phyloP scores from a whole-genome alignment of 2,329 filamentous ascomycete species.

The Akanthomyces dipterigenus region DNA sequence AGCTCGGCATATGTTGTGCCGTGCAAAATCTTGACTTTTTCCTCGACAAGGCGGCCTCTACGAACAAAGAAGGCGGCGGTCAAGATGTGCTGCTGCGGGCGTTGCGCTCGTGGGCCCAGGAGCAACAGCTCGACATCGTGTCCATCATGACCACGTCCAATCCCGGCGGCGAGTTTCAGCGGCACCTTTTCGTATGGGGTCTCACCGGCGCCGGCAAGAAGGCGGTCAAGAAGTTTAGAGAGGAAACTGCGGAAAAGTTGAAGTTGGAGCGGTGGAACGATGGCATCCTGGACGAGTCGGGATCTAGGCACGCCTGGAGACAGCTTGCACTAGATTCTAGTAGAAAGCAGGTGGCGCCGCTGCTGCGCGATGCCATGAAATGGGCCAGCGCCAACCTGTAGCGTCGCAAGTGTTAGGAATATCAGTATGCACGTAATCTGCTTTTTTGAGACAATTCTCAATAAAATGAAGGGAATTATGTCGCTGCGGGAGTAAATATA shows the following conservation, averaged over 20 bases:
- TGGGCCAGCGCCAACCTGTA: constrained; percentile 16
- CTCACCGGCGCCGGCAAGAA: constrained; percentile 40
- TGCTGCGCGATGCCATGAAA: constrained; percentile 52
- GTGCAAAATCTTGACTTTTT: constrained; percentile 59
- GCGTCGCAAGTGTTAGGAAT: no score
- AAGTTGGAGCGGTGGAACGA: constrained; percentile 48
- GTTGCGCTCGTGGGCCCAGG: constrained; percentile 46
- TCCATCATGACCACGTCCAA: constrained; percentile 64
- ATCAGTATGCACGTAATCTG: not conserved
- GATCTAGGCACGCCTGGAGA: constrained; percentile 57
- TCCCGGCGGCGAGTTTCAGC: constrained; percentile 47
- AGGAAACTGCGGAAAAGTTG: constrained; percentile 39
- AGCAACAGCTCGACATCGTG: constrained; percentile 54
- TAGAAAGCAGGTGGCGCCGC: constrained; percentile 62
- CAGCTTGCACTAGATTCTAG: constrained; percentile 57
- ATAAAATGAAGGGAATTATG: not conserved
- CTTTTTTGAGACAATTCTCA: not conserved
- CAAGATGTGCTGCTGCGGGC: constrained; percentile 38
- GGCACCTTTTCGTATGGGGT: constrained; percentile 65
- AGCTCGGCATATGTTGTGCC: constrained; percentile 61
- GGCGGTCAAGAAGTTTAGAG: constrained; percentile 50
- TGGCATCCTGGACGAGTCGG: constrained; percentile 37
- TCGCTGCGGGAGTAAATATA: not conserved
- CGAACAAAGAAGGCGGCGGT: constrained; percentile 12
- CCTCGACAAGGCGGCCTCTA: constrained; percentile 42